These are phyloP conservation scores for Piper betle DNA, from an alignment of 164 flowering plant species.

Conservation along the genomic window DNA sequence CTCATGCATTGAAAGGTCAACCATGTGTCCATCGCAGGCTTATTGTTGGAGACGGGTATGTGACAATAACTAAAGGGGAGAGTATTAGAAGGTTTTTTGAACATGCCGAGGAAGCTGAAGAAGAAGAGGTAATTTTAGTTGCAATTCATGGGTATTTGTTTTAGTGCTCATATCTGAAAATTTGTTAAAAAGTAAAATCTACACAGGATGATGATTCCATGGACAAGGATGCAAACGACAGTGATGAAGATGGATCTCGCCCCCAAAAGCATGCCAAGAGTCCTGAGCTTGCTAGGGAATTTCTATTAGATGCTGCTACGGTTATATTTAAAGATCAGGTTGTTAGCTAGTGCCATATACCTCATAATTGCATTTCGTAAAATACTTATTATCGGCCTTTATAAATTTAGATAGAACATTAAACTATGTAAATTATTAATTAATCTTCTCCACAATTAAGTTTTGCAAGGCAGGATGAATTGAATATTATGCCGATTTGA, in stretches of 20 bases:
- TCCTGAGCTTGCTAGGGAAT: slow-evolving; percentile 99
- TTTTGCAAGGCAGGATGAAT: neutral
- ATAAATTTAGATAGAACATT: no score
- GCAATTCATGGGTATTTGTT: neutral
- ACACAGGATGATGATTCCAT: slow-evolving; percentile 87
- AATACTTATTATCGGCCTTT: no score
- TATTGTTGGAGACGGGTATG: slow-evolving; percentile 86
- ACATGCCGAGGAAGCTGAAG: slow-evolving; percentile 99
- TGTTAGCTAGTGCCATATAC: slow-evolving; percentile 1
- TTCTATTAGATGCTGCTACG: slow-evolving; percentile 98
- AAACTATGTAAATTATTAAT: neutral
- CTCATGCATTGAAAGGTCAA: slow-evolving; percentile 89
- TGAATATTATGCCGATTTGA: neutral
- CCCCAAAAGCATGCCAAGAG: slow-evolving; percentile 99
- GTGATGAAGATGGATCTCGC: slow-evolving; percentile 95
- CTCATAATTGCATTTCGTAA: no score
- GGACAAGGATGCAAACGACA: slow-evolving; percentile 93
- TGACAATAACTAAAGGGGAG: slow-evolving; percentile 78
- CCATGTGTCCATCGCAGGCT: slow-evolving; percentile 94
- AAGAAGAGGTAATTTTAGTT: slow-evolving; percentile 64
- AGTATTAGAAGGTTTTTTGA: slow-evolving; percentile 85
- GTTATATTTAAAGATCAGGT: slow-evolving; percentile 97
- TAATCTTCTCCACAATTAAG: neutral
- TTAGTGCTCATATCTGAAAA: neutral
- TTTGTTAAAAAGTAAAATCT: neutral